Base-by-base conservation (phyloP, 495 filamentous ascomycete genomes). In the Penicillium antarcticum region DNA sequence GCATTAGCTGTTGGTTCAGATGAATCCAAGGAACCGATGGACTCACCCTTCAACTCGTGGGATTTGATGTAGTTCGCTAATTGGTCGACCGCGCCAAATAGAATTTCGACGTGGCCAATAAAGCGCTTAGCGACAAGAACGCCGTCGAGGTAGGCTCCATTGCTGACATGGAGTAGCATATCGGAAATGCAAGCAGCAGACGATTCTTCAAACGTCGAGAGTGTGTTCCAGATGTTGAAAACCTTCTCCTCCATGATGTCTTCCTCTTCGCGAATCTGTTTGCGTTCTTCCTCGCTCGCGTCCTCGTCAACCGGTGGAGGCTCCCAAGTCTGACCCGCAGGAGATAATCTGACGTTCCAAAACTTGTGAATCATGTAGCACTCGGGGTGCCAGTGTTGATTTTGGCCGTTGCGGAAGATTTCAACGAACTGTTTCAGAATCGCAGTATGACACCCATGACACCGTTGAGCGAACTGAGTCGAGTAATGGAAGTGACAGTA, bases 351-450 rank as follows among this genome's bases (percentile, higher is more conserved):
- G 34, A 99, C 95, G 65, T 96, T 99, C 95, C 95, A 99, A 72
- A 97, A 99, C 65, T 99, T 99, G 70, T 99, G 95, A 37, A 99
- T 99, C 94, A 97, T 99, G 67, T 99, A 99, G 69, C 95, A 99
- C 67, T 99, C 95, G 3, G 95, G 95, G 63, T 99, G 95, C 95
- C 95, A 99, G 61, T 99, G 95, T 65, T 99, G 95, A 63, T 97
- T 96, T 64, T 95, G 85, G 0, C 94, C 92, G 67, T 97, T 97
- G 42, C 95, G 84, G 70, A 91, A 97, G 52, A 99, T 97, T 69
- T 99, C 94, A 21, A 99, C 95, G 62, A 99, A 99, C 64, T 99
- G 95, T 70, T 99, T 99, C 17, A 99, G 77, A 48, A 99, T 99
- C n/a, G 94, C 87, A 5, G 91, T 96, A 55, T 95, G 90, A 63